Conservation (phyloP, 2,329 filamentous ascomycete genomes). For the Neonectria coccinea region DNA sequence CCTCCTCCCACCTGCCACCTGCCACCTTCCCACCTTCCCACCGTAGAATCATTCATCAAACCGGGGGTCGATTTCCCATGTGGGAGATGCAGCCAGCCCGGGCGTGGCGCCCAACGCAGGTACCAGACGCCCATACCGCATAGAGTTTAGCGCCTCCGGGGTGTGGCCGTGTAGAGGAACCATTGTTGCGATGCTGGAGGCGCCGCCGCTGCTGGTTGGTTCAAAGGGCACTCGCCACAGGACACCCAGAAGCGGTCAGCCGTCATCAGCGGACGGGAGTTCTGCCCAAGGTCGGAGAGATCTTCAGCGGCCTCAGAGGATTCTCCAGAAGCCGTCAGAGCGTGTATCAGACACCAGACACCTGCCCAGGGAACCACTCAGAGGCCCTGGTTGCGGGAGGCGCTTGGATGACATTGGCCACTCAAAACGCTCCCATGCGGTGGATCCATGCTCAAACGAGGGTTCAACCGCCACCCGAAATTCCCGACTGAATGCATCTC, state of each 20-base stretch:
- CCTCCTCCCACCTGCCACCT: slow-evolving; percentile 13
- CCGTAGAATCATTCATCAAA: slow-evolving; percentile 23
- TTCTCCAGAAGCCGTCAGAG: not conserved
- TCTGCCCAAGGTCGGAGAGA: not conserved
- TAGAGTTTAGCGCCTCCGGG: slow-evolving; percentile 25
- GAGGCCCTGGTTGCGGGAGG: not conserved
- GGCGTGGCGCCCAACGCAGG: slow-evolving; percentile 30
- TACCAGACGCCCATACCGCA: slow-evolving; percentile 37
- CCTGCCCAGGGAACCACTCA: slow-evolving; percentile 3
- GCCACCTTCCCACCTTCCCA: slow-evolving; percentile 30
- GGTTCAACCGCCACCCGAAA: slow-evolving; percentile 43
- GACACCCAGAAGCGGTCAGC: not conserved
- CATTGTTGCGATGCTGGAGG: slow-evolving; percentile 10
- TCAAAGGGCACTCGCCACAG: not conserved
- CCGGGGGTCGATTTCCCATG: slow-evolving; percentile 31
- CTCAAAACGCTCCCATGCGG: slow-evolving; percentile 21
- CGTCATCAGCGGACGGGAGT: not conserved
- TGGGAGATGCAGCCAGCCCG: slow-evolving; percentile 28
- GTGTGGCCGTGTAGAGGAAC: slow-evolving; percentile 20
- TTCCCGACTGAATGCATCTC: slow-evolving; percentile 26
- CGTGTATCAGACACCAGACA: not conserved
- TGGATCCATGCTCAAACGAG: slow-evolving; percentile 22
- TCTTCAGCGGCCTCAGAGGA: slow-evolving; percentile 7
- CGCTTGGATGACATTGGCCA: slow-evolving; percentile 17
- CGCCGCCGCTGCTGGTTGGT: not conserved